phyloP scores from a whole-genome alignment of 768 basidiomycete genomes.

The Leucocoprinus sp. region DNA sequence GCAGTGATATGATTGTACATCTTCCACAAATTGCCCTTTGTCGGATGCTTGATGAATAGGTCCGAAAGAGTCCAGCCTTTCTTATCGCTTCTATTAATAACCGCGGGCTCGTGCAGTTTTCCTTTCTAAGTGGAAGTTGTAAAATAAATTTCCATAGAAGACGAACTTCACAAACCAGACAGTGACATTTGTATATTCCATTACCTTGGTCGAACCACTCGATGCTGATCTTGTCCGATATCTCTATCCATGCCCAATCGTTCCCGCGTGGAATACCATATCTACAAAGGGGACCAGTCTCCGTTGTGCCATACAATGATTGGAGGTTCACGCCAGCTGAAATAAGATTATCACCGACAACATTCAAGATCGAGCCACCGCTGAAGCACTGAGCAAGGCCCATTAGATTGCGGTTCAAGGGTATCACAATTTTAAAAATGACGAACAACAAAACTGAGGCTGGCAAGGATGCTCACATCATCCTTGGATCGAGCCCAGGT shows the following conservation, averaged over 20 bases:
- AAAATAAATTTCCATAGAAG: background rate
- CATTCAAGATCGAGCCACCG: conserved; percentile 29
- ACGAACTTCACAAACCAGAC: conserved; percentile 21
- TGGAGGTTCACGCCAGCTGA: conserved; percentile 25
- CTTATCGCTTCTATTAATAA: conserved; percentile 29
- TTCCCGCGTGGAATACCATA: conserved; percentile 14
- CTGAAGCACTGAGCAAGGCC: background rate
- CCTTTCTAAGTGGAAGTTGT: conserved; percentile 18
- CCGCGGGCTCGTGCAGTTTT: conserved; percentile 24
- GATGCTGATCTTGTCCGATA: conserved; percentile 19
- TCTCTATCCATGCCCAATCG: conserved; percentile 24
- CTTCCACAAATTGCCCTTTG: conserved; percentile 32
- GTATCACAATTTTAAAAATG: background rate
- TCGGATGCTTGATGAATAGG: conserved; percentile 35
- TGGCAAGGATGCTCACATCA: conserved; percentile 19
- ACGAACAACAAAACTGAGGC: conserved; percentile 19
- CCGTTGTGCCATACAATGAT: conserved; percentile 30
- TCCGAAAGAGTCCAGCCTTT: conserved; percentile 37
- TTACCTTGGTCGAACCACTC: conserved; percentile 30
- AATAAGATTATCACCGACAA: conserved; percentile 27
- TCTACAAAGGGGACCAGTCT: conserved; percentile 21
- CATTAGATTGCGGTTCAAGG: background rate
- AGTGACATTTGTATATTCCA: conserved; percentile 29
- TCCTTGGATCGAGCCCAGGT: conserved; percentile 22
- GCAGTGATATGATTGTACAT: conserved; percentile 20